A percentile compares a stretch with the other conserved stretches of the same genome.
These are phyloP conservation scores for Aspergillus coremiiformis DNA, from an alignment of 495 filamentous ascomycete species.

Conservation along the genomic window DNA sequence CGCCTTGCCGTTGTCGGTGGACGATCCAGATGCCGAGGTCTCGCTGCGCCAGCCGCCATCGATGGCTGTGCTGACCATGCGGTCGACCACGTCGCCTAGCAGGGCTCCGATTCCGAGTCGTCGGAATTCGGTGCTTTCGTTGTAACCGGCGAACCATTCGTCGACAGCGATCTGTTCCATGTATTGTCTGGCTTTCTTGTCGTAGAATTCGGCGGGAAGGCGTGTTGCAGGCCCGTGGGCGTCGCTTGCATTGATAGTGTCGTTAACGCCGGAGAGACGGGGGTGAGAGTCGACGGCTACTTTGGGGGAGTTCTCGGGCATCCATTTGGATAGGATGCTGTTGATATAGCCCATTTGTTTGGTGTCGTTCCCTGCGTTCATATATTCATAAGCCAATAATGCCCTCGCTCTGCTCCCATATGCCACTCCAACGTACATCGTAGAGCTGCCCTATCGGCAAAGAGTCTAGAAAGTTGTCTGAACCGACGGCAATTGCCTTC, in stretches of 20 bases:
- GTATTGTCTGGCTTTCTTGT: slow-evolving; percentile 57
- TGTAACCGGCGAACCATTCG: slow-evolving; percentile 89
- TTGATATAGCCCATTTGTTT: slow-evolving; percentile 83
- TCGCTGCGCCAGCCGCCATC: slow-evolving; percentile 52
- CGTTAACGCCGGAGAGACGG: slow-evolving; percentile 81
- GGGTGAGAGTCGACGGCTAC: slow-evolving; percentile 82
- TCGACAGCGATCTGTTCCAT: slow-evolving; percentile 77
- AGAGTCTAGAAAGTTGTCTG: slow-evolving; percentile 67
- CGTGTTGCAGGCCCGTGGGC: slow-evolving; percentile 75
- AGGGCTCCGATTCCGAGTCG: slow-evolving; percentile 77
- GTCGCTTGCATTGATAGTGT: slow-evolving; percentile 81
- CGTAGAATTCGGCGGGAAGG: slow-evolving; percentile 83
- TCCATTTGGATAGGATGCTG: slow-evolving; percentile 68
- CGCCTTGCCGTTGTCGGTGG: slow-evolving; percentile 40
- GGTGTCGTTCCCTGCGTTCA: slow-evolving; percentile 55
- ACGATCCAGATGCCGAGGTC: slow-evolving; percentile 42
- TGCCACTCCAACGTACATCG: slow-evolving; percentile 44
- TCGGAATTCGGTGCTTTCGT: slow-evolving; percentile 77
- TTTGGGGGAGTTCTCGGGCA: slow-evolving; percentile 57
- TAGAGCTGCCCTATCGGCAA: slow-evolving; percentile 72
- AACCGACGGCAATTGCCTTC: slow-evolving; percentile 79
- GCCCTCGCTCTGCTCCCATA: background rate
- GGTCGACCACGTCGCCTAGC: slow-evolving; percentile 72
- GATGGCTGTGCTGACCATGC: slow-evolving; percentile 69
- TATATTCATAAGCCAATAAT: slow-evolving; percentile 1